Base-by-base conservation (phyloP, 2,329 filamentous ascomycete genomes). In the Claviceps sp. region DNA sequence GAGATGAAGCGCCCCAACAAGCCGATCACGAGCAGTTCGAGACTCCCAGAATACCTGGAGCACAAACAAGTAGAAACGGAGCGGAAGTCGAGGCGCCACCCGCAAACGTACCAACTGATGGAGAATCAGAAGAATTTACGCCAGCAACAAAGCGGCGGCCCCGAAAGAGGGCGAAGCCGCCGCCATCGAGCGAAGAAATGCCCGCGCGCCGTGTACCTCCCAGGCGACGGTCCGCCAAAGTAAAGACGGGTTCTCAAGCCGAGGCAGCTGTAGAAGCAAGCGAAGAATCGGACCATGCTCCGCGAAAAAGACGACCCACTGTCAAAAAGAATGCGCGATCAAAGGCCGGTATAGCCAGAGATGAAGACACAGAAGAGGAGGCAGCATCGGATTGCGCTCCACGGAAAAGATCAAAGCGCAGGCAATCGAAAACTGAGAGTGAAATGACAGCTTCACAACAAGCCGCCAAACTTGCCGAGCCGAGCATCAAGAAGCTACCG, bases 401-500 rank as follows among this genome's bases (percentile, higher is more conserved):
- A 22, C 40, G 48, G 3, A 51, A 45, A 41, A 44, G 42, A 20
- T 5, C 18, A 7, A 49, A 38, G 20, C 45, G 45, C 20, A 37
- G 22, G 13, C 41, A 37, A 37, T 37, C n/a, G 8, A 37, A 49
- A 26, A 24, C 44, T 3, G n/a, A 46, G 11, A 5, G 20, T 14
- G 45, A 48, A 5, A 16, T 18, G 2, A n/a, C 38, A 16, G 22
- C 2, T 14, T 22, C 34, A 26, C 34, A 47, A 20, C 20, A 40
- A 43, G 4, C 34, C 4, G n/a, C 38, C 22, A 44, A n/a, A 34
- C 50, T 9, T n/a, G 43, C 47, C 20, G 63, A 62, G 2, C 71
- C 70, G 11, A 66, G 66, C 8, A 63, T 75, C 18, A 64, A 66
- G 1, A 68, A 61, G 43, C 62, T 75, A 53, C 60, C 65, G 24